A percentile compares a stretch with the other conserved stretches of the same genome.
Conservation (phyloP, 352 stramenopile genomes). For the Peronospora destructor region DNA sequence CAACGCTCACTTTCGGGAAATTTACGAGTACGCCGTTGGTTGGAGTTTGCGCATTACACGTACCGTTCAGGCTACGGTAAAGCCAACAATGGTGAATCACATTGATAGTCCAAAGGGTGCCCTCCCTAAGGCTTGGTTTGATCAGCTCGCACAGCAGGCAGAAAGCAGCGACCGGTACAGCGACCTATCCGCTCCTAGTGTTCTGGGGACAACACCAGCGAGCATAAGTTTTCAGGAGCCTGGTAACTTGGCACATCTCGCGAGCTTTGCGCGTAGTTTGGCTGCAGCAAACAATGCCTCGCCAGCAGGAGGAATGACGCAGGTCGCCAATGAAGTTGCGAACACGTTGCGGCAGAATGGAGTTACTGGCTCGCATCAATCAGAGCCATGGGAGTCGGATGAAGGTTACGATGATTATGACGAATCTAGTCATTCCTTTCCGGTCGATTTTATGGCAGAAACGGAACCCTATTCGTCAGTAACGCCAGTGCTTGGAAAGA, state of each 20-base stretch:
- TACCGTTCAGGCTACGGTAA: conserved; percentile 74
- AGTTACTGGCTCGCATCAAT: conserved; percentile 33
- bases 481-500: conserved; percentile 13
- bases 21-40: conserved; percentile 66
- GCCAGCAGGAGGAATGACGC: conserved; percentile 19
- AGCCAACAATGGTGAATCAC: conserved; percentile 50
- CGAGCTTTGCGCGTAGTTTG: conserved; percentile 58
- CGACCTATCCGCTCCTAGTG: conserved; percentile 28
- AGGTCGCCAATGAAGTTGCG: conserved; percentile 72
- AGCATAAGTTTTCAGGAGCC: conserved; percentile 49
- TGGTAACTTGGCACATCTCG: conserved; percentile 66
- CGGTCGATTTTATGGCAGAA: conserved; percentile 38
- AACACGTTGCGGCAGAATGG: conserved; percentile 52
- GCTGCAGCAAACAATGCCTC: conserved; percentile 25
- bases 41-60: conserved; percentile 77
- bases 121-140: conserved; percentile 72
- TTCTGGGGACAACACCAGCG: conserved; percentile 20
- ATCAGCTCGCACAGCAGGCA: conserved; percentile 49
- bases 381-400: conserved; percentile 54
- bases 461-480: conserved; percentile 16
- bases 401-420: conserved; percentile 60
- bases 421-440: conserved; percentile 58
- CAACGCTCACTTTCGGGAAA: conserved; percentile 76
- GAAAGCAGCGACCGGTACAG: conserved; percentile 41
- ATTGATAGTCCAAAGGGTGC: conserved; percentile 68